A percentile compares a stretch with the other conserved stretches of the same genome.
Conservation (phyloP, 192 early-diverging fungal species). For the Coemansia asiatica region DNA sequence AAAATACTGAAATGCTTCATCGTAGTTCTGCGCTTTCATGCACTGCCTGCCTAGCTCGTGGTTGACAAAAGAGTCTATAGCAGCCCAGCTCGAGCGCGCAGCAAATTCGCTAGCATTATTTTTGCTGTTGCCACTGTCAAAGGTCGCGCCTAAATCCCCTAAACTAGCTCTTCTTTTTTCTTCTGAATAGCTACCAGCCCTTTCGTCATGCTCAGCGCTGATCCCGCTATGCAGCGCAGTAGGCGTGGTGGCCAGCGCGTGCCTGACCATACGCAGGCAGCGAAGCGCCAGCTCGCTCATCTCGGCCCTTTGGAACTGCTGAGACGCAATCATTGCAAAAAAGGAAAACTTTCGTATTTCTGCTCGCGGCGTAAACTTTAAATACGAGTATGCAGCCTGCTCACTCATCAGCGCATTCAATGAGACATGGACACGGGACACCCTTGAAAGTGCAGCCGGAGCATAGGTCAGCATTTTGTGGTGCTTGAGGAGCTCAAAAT, state of each 20-base stretch:
- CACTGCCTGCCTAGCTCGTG: conserved; percentile 83
- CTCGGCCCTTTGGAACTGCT: conserved; percentile 74
- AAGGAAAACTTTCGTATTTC: conserved; percentile 87
- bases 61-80: conserved; percentile 84
- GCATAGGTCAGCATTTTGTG: conserved; percentile 69
- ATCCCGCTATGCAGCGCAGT: background rate
- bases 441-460: conserved; percentile 57
- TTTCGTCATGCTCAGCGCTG: background rate
- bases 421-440: conserved; percentile 54
- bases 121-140: background rate
- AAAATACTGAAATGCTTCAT: conserved; percentile 77
- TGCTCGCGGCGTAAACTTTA: conserved; percentile 59
- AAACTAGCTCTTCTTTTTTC: background rate
- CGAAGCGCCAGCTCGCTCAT: conserved; percentile 77
- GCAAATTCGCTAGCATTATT: background rate
- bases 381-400: conserved; percentile 83
- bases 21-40: conserved; percentile 70
- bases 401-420: conserved; percentile 81
- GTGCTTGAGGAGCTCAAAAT: conserved; percentile 80
- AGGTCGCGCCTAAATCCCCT: background rate
- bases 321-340: conserved; percentile 83
- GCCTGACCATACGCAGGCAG: conserved; percentile 64
- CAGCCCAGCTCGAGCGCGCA: conserved; percentile 32
- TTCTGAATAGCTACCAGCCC: background rate
- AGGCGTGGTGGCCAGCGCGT: conserved; percentile 21